Evolutionary conservation across 2,329 filamentous ascomycete species (phyloP), one percentile per base, ranked within the genome.

Genomic region (Catunica adiposa): DNA sequence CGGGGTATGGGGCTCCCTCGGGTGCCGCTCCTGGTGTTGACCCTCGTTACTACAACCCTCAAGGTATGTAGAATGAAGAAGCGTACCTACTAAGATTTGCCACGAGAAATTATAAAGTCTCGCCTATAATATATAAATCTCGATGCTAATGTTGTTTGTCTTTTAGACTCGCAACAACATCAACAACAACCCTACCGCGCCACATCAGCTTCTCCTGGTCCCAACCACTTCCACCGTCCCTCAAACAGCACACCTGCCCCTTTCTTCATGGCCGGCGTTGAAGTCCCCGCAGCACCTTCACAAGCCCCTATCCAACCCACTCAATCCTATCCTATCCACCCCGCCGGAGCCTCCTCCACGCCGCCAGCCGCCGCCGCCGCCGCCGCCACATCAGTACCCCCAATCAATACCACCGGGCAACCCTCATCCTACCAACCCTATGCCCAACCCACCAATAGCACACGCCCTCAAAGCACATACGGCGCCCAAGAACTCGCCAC

Each of bases 401-500:
- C 74, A 34, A 67, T 76, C 44, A 73, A 76, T 59, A 76, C 75
- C 3, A 72, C 70, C 44, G 72, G 42, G n/a, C 47, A 75, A 26
- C 73, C 77, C 5, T 74, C 76, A 3, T 69, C 61, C 52, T 66
- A 68, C 59, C 68, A 66, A 42, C 67, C 73, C 40, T 79, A 80
- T 62, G 66, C 70, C 38, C 65, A 71, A 4, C 78, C 77, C 60
- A 63, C 67, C 46, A 74, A 52, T 58, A 68, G 65, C 56, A 78
- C 78, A 56, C 78, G 77, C 15, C 82, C 80, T 2, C 77, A 82
- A 63, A 83, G 80, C 66, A 84, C 79, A 9, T 84, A 84, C 62
- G 80, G 82, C 26, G 78, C 85, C 0, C 86, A 89, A 67, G 86
- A 90, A 68, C 72, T 90, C 50, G 83, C 84, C 25, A 88, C 85